Evolutionary conservation across 805 yeast species (phyloP).

Genomic region (Barnettozyma californica): DNA sequence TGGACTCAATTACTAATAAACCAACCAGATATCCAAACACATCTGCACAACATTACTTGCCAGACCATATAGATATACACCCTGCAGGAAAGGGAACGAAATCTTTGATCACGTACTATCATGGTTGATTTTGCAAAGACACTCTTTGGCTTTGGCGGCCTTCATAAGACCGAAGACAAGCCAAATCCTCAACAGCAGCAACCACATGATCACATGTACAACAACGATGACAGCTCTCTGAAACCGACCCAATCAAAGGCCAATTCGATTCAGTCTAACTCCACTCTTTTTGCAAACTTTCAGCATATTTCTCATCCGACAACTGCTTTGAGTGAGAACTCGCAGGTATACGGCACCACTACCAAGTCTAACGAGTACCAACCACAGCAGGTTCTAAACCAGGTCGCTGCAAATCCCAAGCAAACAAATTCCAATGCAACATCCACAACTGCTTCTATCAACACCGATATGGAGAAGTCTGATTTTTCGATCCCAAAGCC

Average conservation of each 20-base stretch:
- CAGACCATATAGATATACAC: background rate
- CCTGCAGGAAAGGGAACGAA: conserved; percentile 4
- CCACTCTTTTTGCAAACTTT: conserved; percentile 30
- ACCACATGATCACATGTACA: background rate
- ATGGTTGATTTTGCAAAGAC: conserved; percentile 38
- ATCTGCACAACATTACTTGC: background rate
- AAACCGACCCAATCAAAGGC: conserved; percentile 13
- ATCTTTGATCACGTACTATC: background rate
- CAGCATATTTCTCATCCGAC: conserved; percentile 57
- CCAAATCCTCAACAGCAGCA: conserved; percentile 11
- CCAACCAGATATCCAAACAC: background rate
- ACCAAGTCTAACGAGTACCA: conserved; percentile 33
- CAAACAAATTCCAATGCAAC: conserved; percentile 20
- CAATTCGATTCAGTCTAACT: conserved; percentile 7
- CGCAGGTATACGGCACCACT: conserved; percentile 68
- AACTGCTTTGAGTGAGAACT: conserved; percentile 57
- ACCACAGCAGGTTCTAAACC: conserved; percentile 30
- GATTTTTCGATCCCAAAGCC: conserved; percentile 5
- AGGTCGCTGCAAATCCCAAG: conserved; percentile 24
- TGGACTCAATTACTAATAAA: background rate
- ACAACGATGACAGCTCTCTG: conserved; percentile 10
- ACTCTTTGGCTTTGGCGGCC: conserved; percentile 32
- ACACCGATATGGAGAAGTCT: conserved; percentile 6
- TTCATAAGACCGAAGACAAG: conserved; percentile 16
- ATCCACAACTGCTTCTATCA: conserved; percentile 11